These are phyloP conservation scores for Pyrus communis DNA, from an alignment of 306 rosid species.

Conservation along the genomic window DNA sequence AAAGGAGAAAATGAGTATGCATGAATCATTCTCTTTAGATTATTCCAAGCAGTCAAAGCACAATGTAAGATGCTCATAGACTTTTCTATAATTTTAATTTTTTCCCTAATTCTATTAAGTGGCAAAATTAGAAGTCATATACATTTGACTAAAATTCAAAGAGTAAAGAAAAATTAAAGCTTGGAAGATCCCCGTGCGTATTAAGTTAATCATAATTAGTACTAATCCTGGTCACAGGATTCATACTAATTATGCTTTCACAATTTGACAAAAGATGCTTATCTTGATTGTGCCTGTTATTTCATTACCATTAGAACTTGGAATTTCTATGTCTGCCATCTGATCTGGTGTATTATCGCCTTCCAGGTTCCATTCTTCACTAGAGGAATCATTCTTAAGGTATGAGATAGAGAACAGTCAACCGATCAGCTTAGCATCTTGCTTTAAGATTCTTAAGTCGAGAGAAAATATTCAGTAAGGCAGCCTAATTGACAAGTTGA, in stretches of 20 bases:
- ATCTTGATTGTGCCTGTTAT: conserved; percentile 3
- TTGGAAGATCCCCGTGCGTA: background rate
- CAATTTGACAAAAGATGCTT: conserved; percentile 12
- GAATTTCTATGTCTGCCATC: conserved; percentile 9
- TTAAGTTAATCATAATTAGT: background rate
- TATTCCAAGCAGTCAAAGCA: background rate
- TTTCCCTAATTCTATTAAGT: background rate
- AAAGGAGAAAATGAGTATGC: background rate
- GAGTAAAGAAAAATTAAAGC: background rate
- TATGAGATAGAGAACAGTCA: conserved; percentile 1
- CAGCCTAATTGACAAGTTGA: background rate
- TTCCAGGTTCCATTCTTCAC: conserved; percentile 3
- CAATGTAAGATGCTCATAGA: background rate
- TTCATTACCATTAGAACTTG: conserved; percentile 14
- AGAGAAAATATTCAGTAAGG: background rate
- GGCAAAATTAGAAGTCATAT: background rate
- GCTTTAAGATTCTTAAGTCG: background rate
- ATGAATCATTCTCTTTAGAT: background rate
- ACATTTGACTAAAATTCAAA: background rate
- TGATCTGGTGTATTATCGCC: conserved; percentile 14
- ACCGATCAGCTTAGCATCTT: background rate
- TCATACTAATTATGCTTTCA: background rate
- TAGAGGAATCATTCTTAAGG: conserved; percentile 9
- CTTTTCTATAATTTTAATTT: background rate
- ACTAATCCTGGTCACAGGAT: background rate